Base-by-base conservation (phyloP, 805 yeast species). In the Hanseniaspora vineae region DNA sequence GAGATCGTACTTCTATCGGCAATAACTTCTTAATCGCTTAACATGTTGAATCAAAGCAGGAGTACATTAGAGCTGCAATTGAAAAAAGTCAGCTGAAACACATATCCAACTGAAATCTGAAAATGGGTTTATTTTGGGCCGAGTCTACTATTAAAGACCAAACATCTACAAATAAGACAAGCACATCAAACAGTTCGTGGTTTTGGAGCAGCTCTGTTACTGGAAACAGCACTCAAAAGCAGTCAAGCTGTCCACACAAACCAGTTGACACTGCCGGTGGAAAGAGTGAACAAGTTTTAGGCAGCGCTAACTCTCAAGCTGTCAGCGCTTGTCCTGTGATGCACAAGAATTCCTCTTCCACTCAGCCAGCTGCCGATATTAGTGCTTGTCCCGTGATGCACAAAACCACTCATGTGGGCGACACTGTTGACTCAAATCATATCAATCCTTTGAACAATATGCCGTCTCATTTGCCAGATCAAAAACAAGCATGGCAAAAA, bases 91-190 rank as follows among this genome's bases (percentile, higher is more conserved):
- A n/a, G n/a, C n/a, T n/a, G n/a, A n/a, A n/a, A n/a, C n/a, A n/a
- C n/a, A n/a, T n/a, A n/a, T n/a, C n/a, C n/a, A n/a, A n/a, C n/a
- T n/a, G n/a, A n/a, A n/a, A n/a, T n/a, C n/a, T n/a, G n/a, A n/a
- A n/a, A n/a, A 84, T 84, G 96, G 96, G 95, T 55, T 84, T 92
- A 86, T 85, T 87, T 61, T 87, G 96, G 96, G 82, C 90, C 42
- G 78, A 23, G 4, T 23, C 29, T 23, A 23, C 29, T 5, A 8
- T 4, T 23, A 23, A 23, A 5, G 29, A 72, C 47, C 17, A 39
- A 31, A 31, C 19, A 17, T 31, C 44, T 33, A 19, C 44, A 47
- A 29, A 44, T 18, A 42, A 17, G 13, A 33, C 45, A 42, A 39
- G 49, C 31, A 39, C 45, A 29, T 50, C 61, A 3, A 60, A 56